phyloP scores from a whole-genome alignment of 2,329 filamentous ascomycete genomes.

The Macrophomina pseudophaseolina region DNA sequence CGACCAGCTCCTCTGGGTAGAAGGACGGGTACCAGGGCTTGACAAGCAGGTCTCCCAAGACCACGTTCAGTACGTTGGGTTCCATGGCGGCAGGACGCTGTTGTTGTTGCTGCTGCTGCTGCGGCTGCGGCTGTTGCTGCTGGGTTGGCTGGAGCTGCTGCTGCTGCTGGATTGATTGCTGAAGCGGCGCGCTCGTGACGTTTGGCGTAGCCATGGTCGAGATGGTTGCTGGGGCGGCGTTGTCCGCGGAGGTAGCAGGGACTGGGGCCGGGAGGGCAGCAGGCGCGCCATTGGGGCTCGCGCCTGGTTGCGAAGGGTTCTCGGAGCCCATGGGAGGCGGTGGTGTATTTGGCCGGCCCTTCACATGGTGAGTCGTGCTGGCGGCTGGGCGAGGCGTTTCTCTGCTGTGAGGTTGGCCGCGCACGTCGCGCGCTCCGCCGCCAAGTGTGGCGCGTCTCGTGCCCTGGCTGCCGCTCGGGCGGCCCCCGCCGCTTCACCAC shows the following conservation, averaged over 20 bases:
- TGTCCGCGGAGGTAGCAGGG: not conserved
- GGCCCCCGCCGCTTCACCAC: not conserved
- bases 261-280: not conserved
- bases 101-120: not conserved
- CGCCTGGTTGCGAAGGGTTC: conserved; percentile 4
- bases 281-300: conserved; percentile 24
- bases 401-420: conserved; percentile 15
- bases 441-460: conserved; percentile 14
- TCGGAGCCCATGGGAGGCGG: conserved; percentile 25
- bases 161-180: not conserved
- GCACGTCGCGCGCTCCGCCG: conserved; percentile 16
- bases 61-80: conserved; percentile 84
- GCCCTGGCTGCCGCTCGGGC: conserved; percentile 11
- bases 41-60: conserved; percentile 83
- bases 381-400: conserved; percentile 11
- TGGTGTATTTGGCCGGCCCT: conserved; percentile 8
- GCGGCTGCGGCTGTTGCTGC: not conserved
- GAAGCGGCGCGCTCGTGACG: not conserved
- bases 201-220: conserved; percentile 11
- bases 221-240: not conserved
- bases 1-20: conserved; percentile 71
- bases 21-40: conserved; percentile 93
- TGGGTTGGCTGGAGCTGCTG: not conserved
- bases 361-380: conserved; percentile 26
- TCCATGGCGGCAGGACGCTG: conserved; percentile 46